Base-by-base conservation (phyloP, 2,329 filamentous ascomycete genomes). In the Drechslerella stenobrocha region DNA sequence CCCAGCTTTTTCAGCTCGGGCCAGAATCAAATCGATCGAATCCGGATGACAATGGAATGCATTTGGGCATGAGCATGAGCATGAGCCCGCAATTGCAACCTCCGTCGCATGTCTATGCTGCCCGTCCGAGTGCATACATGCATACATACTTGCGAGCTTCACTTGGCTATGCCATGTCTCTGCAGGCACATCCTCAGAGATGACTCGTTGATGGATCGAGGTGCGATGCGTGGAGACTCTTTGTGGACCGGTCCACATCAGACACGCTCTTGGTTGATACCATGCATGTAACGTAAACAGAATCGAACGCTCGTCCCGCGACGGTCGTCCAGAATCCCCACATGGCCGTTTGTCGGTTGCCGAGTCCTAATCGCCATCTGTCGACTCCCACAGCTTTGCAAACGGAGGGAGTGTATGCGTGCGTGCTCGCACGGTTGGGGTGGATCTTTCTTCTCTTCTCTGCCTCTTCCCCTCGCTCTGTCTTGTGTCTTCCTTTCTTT, bases 21-120 rank as follows among this genome's bases (percentile, higher is more conserved):
- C 3, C 15, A 18, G 15, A 20, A 42, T 42, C 18, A 18, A n/a
- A 18, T 42, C 37, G 37, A 42, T 42, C 37, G 37, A 18, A 42
- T 42, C 37, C 37, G 37, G 37, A 42, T 42, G 8, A 20, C 37
- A 18, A 42, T 42, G 37, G 37, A 42, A 42, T 42, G 37, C 37
- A 42, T 20, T 20, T 42, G 15, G 18, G 37, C 37, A 42, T 42
- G 15, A 42, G 37, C 37, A 42, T 42, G 9, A 42, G 15, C 15
- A 18, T 42, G 37, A 18, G 9, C 3, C 37, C 15, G 37, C 37
- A 42, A 42, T 18, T 20, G 13, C 34, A 37, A 37, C 37, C 37
- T 42, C 37, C 34, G 7, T n/a, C 34, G 37, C 37, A 42, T 42
- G 37, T 42, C 37, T 18, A 42, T 42, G 37, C 37, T 42, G 8